Percentiles rank a stretch among this genome's conserved stretches.
Conservation (phyloP, 2,329 filamentous ascomycete species). For the Neobulgaria alba region DNA sequence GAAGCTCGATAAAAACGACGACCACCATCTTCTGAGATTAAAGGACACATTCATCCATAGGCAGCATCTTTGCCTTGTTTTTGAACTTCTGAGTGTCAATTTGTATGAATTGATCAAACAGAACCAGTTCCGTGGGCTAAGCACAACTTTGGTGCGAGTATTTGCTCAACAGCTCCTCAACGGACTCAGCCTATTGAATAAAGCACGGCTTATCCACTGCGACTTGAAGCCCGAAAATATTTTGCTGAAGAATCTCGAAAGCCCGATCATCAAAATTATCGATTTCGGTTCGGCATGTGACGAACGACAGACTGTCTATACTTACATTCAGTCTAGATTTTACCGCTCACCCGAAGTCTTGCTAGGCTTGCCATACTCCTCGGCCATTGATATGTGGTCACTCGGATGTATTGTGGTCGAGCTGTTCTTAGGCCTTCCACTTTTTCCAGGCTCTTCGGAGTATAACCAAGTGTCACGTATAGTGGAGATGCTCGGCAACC, state of each 20-base stretch:
- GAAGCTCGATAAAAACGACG: slow-evolving; percentile 98
- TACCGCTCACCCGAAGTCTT: slow-evolving; percentile 95
- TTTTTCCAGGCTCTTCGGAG: slow-evolving; percentile 95
- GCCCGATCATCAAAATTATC: slow-evolving; percentile 99
- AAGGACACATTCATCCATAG: slow-evolving; percentile 98
- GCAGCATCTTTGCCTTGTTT: slow-evolving; percentile 93
- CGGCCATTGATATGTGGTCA: slow-evolving; percentile 99
- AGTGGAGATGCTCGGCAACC: slow-evolving; percentile 94
- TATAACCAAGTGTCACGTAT: slow-evolving; percentile 98
- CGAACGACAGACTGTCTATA: slow-evolving; percentile 96
- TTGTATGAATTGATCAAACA: slow-evolving; percentile 98
- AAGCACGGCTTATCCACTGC: slow-evolving; percentile 93
- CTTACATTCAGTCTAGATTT: slow-evolving; percentile 97
- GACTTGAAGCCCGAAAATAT: slow-evolving; percentile 99
- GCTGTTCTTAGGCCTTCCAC: slow-evolving; percentile 83
- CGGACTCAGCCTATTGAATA: slow-evolving; percentile 84
- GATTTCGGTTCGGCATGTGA: slow-evolving; percentile 98
- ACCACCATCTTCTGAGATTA: slow-evolving; percentile 86
- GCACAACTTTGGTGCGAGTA: slow-evolving; percentile 91
- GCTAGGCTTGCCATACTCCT: slow-evolving; percentile 92
- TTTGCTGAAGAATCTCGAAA: slow-evolving; percentile 92
- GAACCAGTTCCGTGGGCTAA: slow-evolving; percentile 95
- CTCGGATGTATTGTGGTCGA: slow-evolving; percentile 97
- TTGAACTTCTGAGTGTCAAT: slow-evolving; percentile 94
- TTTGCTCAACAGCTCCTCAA: slow-evolving; percentile 96